Evolutionary conservation across 257 asterid species (phyloP), one percentile per base, ranked within the genome.

Genomic region (Henckelia pumila): DNA sequence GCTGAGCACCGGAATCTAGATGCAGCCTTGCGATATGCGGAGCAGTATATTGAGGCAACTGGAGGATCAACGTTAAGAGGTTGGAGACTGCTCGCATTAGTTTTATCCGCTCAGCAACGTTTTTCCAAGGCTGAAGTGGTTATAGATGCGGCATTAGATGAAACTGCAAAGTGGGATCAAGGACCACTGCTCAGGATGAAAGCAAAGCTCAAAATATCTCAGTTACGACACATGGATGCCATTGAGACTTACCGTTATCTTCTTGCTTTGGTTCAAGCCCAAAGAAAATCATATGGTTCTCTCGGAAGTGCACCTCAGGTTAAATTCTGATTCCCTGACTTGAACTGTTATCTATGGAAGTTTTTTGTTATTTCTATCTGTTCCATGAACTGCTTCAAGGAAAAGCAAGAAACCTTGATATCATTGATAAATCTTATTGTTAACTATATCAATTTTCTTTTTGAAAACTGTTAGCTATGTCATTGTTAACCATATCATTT

Each of bases 91-190:
- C 91, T 94, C 61, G 95, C 95, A 72, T 80, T 91, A 61, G 85
- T 94, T 76, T 81, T 91, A 59, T 94, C 99, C 64, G 91, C 98
- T 64, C 99, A 86, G 79, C 92, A 81, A 61, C 88, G 93, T 59
- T 87, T 83, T 79, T 70, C 84, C 13, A 95, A 94, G 84, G 97
- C 99, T 28, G 95, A 87, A 76, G 96, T 84, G 76, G 93, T 94
- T 37, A 88, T 76, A 52, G 96, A 86, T 78, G 97, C 96, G 23
- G 99, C 99, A 24, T 84, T 94, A 68, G 97, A 94, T 72, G 98
- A 91, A 86, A 94, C 96, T 17, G 79, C 89, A 14, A 88, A 83
- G 71, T 94, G 99, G 99, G 96, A 94, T 70, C 99, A 94, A 79
- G 98, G 95, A 47, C 89, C 96, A 33, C 82, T 94, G 58, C 95